Percentiles rank a stretch among this genome's conserved stretches.
phyloP scores from a whole-genome alignment of 2,329 filamentous ascomycete genomes.

The Epichloe hybrida region DNA sequence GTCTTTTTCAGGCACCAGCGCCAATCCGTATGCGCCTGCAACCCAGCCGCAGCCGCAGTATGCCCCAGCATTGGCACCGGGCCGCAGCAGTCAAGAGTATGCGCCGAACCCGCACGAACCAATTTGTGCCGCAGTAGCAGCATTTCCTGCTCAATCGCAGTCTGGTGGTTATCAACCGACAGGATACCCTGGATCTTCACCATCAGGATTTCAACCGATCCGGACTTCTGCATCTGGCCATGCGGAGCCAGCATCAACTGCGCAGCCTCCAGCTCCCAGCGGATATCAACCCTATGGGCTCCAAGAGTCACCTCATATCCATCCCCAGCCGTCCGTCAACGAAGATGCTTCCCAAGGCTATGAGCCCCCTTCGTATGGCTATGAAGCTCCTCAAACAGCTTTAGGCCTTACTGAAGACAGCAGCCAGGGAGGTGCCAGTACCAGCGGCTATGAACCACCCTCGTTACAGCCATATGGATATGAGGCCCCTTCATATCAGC shows the following conservation, averaged over 20 bases:
- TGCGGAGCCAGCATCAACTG: not conserved
- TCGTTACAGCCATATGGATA: constrained; percentile 47
- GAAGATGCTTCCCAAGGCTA: constrained; percentile 21
- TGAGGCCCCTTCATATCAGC: constrained; percentile 44
- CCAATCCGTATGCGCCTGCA: constrained; percentile 21
- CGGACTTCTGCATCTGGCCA: not conserved
- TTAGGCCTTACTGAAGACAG: constrained; percentile 8
- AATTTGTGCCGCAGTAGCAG: constrained; percentile 9
- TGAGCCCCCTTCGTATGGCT: constrained; percentile 36
- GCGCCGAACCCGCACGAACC: constrained; percentile 24
- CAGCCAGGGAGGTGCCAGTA: constrained; percentile 15
- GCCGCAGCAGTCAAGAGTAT: not conserved
- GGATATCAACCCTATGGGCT: constrained; percentile 19
- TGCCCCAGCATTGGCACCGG: not conserved
- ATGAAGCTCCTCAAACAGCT: constrained; percentile 31
- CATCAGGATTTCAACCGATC: constrained; percentile 14
- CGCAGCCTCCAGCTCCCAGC: constrained; percentile 4
- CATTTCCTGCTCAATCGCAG: constrained; percentile 5
- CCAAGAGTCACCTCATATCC: constrained; percentile 12
- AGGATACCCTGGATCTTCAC: constrained; percentile 4
- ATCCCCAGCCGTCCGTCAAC: constrained; percentile 4
- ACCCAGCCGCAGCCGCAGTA: constrained; percentile 21
- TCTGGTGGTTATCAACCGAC: constrained; percentile 10
- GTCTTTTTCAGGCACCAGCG: constrained; percentile 7
- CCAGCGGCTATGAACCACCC: constrained; percentile 44